Percentiles rank a stretch among this genome's conserved stretches.
These are phyloP conservation scores for Candida ortonii DNA, from an alignment of 805 yeast species.

Conservation along the genomic window DNA sequence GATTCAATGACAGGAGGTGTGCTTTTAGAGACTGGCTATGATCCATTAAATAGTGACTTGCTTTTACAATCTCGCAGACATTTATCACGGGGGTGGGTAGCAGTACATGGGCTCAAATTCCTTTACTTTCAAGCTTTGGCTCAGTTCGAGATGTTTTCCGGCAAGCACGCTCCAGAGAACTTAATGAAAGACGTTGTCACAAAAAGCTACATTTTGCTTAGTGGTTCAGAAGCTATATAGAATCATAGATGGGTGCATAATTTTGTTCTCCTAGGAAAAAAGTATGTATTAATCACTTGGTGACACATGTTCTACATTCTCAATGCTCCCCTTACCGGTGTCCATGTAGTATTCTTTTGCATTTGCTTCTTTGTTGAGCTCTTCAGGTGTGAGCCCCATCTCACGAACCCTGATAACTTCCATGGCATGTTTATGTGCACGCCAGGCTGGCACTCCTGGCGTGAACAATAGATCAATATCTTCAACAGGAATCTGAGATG, in stretches of 20 bases:
- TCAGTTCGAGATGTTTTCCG: slow-evolving; percentile 7
- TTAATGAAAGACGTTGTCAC: slow-evolving; percentile 7
- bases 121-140: slow-evolving; percentile 6
- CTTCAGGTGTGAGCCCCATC: slow-evolving; percentile 1
- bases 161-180: slow-evolving; percentile 6
- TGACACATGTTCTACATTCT: not conserved
- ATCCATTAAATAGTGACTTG: slow-evolving; percentile 6
- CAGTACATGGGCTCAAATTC: slow-evolving; percentile 6
- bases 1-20: slow-evolving; percentile 7
- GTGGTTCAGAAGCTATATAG: no score
- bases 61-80: slow-evolving; percentile 4
- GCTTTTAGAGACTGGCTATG: slow-evolving; percentile 6
- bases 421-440: slow-evolving; percentile 6
- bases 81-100: slow-evolving; percentile 8
- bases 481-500: slow-evolving; percentile 8
- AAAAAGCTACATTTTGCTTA: slow-evolving; percentile 3
- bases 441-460: slow-evolving; percentile 8
- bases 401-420: slow-evolving; percentile 3
- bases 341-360: not conserved
- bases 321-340: not conserved
- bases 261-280: not conserved
- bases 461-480: slow-evolving; percentile 7
- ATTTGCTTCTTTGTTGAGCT: slow-evolving; percentile 2
- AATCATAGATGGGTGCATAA: not conserved
- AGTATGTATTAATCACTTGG: not conserved